phyloP scores from a whole-genome alignment of 2,329 filamentous ascomycete species.

The Tolypocladium amazonense region DNA sequence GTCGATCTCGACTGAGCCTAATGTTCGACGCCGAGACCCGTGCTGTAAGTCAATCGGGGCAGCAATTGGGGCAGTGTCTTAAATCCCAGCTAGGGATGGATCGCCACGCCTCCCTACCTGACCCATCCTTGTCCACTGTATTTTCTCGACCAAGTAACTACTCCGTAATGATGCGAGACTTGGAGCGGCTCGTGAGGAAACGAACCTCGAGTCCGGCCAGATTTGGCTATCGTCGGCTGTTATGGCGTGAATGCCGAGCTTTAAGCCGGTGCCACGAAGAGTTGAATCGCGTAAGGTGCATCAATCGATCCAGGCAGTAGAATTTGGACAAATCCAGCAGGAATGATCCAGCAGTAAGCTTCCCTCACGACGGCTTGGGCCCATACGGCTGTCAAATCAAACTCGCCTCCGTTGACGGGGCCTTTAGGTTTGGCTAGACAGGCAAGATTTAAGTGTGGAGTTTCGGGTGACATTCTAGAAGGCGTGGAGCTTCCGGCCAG shows the following conservation, averaged over 20 bases:
- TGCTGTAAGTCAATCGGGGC: background rate
- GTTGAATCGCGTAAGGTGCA: background rate
- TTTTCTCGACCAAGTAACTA: background rate
- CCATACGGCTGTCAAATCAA: background rate
- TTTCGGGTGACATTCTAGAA: slow-evolving; percentile 10
- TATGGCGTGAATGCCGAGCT: background rate
- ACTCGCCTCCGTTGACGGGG: background rate
- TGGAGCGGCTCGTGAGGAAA: background rate
- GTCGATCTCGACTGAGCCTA: background rate
- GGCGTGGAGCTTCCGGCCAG: background rate
- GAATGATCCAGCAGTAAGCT: too few relatives aligned
- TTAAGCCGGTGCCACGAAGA: background rate
- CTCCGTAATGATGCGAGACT: background rate
- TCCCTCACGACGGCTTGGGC: too few relatives aligned
- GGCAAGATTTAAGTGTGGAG: background rate
- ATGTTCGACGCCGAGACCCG: background rate
- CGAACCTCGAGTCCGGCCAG: background rate
- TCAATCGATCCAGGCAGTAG: background rate
- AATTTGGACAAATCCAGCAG: background rate
- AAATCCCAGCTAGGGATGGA: background rate
- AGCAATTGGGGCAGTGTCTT: background rate
- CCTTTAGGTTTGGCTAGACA: background rate
- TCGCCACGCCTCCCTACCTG: background rate
- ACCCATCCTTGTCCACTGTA: background rate
- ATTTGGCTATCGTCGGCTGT: background rate